Base-by-base conservation (phyloP, 352 stramenopile species). In the Globisporangium apiculatum region DNA sequence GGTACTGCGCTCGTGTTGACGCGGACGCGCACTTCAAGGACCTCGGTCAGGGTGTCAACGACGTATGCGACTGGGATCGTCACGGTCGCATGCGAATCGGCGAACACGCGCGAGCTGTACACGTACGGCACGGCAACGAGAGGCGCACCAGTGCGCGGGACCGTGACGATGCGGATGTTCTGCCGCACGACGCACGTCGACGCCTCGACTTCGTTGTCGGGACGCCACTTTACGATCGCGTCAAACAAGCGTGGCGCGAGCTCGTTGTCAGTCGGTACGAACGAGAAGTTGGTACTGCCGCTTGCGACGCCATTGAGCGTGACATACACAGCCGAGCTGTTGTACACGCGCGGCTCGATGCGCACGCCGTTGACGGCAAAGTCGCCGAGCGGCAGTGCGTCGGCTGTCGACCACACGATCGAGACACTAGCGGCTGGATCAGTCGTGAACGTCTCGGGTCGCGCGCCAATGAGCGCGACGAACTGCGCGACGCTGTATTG, bases 51-150 rank as follows among this genome's bases (percentile, higher is more conserved):
- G 14, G 54, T 4, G 14, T 64, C 47, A 10, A 38, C n/a, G 2
- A 59, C 52, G 38, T 59, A 9, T 6, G 72, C 40, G 14, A 74
- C 38, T 17, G 69, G 69, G 12, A 73, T 58, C 17, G 63, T 68
- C 14, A 74, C n/a, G 5, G 55, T 50, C 0, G 60, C 63, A 5
- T 51, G 55, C 17, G 46, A 9, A 41, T 50, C 58, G n/a, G 50
- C 43, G 31, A 68, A 70, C 1, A 67, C 61, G 10, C 60, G 71
- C 12, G 51, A 51, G 51, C 69, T 76, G 60, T 67, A 74, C 1
- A 60, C 47, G 36, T 67, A 70, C 5, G 66, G 66, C 12, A 50
- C 18, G 9, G 58, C 42, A 1, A 63, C 54, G 12, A 31, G 60
- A 37, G 60, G 37, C 7, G 51, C 7, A 11, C 24, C 14, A 3